Conservation (phyloP, 164 flowering plant genomes). For the Akebia trifoliata region DNA sequence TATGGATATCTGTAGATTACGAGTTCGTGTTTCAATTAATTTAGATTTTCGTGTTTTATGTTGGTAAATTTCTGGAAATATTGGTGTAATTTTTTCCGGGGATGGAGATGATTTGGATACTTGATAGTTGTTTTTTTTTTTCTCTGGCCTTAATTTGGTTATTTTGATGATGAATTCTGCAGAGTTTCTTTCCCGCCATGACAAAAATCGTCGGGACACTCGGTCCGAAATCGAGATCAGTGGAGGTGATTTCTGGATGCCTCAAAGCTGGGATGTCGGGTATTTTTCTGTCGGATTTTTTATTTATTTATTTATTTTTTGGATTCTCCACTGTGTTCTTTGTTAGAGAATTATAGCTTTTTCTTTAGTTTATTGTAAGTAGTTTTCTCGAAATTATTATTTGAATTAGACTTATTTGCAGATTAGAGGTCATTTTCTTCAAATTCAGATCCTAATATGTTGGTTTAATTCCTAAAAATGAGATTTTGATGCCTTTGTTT, state of each 20-base stretch:
- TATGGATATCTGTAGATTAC: not conserved
- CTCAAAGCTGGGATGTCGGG: constrained; percentile 85
- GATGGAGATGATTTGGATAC: not conserved
- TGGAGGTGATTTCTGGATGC: constrained; percentile 56
- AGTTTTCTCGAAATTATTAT: not conserved
- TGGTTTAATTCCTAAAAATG: not conserved
- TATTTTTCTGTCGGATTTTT: too few species aligned
- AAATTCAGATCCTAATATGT: not conserved
- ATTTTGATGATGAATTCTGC: constrained; percentile 3
- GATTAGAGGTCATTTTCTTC: not conserved
- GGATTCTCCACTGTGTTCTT: not conserved
- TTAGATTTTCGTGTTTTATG: not conserved
- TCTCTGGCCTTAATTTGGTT: not conserved
- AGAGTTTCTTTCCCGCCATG: constrained; percentile 70
- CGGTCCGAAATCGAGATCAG: constrained; percentile 59
- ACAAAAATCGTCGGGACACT: constrained; percentile 77
- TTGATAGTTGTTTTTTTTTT: constrained; percentile 2
- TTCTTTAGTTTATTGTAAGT: not conserved
- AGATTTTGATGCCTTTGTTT: constrained; percentile 1
- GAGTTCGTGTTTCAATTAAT: not conserved
- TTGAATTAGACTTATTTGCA: not conserved
- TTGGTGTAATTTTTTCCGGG: not conserved
- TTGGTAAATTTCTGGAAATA: not conserved
- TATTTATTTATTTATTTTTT: too few species aligned
- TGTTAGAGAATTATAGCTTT: too few species aligned